Evolutionary conservation across 495 filamentous ascomycete genomes (phyloP), one percentile per base, ranked within the genome.

Genomic region (Penicillium odoratum): DNA sequence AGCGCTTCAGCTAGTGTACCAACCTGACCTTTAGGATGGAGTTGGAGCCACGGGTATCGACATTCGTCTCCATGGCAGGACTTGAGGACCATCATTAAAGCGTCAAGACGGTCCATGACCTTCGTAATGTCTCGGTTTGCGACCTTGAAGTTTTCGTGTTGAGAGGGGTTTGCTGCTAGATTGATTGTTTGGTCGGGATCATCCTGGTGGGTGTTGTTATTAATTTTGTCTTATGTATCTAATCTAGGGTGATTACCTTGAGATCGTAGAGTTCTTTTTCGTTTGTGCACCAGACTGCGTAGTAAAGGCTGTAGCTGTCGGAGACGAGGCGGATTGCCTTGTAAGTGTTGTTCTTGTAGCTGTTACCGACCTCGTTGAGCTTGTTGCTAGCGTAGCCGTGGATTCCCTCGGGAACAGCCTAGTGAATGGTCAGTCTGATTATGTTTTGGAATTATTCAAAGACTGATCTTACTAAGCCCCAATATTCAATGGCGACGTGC

Each of bases 401-500:
- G 49, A 73, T 75, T 13, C 79, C 83, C 67, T 86, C 83, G 16
- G 73, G 73, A 3, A 75, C 66, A 0, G 77, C 82, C 68, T 69
- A 48, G 8, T 46, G 4, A 4, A 25, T 36, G 3, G 13, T 7
- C 5, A 40, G 38, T 40, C 38, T n/a, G 38, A 1, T 4, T 16
- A 15, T 40, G 1, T 40, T 16, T 3, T 43, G 5, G 5, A 13
- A 46, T 5, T 46, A 7, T 46, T 5, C 10, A 6, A 25, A 26
- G 11, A 46, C 9, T 3, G 25, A n/a, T 43, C 67, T 50, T 55
- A 72, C 70, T 33, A 75, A 62, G 11, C 83, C 84, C 85, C 85
- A 88, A 59, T 81, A 85, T 61, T 87, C 85, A 30, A 86, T 78
- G 0, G 81, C 80, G 9, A 82, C 81, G 56, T 86, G 81, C 59